Evolutionary conservation across 2,329 filamentous ascomycete genomes (phyloP).

Genomic region (Xylaria sp.): DNA sequence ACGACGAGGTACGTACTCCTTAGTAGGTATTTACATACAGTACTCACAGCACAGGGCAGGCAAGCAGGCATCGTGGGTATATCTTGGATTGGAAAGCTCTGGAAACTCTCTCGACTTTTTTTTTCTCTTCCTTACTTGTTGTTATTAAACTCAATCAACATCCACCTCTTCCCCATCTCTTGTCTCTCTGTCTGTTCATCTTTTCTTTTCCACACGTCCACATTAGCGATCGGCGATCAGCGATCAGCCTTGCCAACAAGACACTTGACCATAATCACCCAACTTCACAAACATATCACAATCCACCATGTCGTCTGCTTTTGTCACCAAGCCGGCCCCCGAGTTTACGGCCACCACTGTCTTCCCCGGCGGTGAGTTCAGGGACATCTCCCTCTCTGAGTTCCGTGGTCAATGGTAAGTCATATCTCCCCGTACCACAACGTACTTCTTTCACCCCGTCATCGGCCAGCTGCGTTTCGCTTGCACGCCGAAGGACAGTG

Average conservation of each 20-base stretch:
- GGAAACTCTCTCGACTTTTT: constrained; percentile 6
- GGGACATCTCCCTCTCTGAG: constrained; percentile 52
- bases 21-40: neutral
- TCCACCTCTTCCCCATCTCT: neutral
- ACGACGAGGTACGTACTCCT: neutral
- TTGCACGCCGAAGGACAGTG: neutral
- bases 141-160: neutral
- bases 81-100: neutral
- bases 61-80: too few relatives aligned
- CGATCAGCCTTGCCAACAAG: too few relatives aligned
- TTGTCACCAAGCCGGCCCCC: constrained; percentile 56
- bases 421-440: constrained; percentile 14
- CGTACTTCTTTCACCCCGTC: neutral
- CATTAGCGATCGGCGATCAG: too few relatives aligned
- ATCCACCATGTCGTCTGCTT: constrained; percentile 50
- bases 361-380: constrained; percentile 55
- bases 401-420: constrained; percentile 55
- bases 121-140: too few relatives aligned
- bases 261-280: neutral
- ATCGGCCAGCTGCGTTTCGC: neutral
- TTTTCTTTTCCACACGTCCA: too few relatives aligned
- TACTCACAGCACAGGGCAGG: too few relatives aligned
- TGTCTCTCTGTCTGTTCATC: neutral
- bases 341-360: constrained; percentile 56
- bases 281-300: neutral